Evolutionary conservation across 441 rosid genomes (phyloP), one percentile per base, ranked within the genome.

Genomic region (Croton laevigatus): DNA sequence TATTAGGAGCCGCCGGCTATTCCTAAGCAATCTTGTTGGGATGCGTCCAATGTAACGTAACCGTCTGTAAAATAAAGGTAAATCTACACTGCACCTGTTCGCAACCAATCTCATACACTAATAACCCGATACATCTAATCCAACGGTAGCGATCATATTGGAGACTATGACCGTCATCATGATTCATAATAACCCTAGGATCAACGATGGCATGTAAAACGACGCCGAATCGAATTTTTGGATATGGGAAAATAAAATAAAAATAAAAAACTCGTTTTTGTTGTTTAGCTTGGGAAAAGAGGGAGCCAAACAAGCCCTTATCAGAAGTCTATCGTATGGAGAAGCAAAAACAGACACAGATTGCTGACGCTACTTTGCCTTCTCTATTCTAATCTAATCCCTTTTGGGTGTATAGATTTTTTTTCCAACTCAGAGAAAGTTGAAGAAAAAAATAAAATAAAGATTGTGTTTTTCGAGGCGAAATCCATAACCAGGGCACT

Each of bases 291-390:
- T 23, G 17, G 75, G 77, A 46, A 65, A 80, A 49, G 72, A 68
- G 83, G 80, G 75, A 82, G 85, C 91, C 95, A 80, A 85, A 84
- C 88, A 88, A 75, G 85, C 73, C 76, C 80, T 83, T 83, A 74
- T 86, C 87, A 65, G 6, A 60, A 70, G 45, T 67, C 80, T 78
- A 79, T 84, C 80, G n/a, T 60, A 34, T n/a, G 6, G 19, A 69
- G 44, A 70, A 65, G 68, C n/a, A 27, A 3, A 40, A 48, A 36
- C 27, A 17, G 51, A 62, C 49, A 27, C 10, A 14, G n/a, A 54
- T 14, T 69, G 84, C 78, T 79, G 83, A 75, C 80, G 82, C 59
- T 55, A 62, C n/a, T 0, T 4, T 16, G 27, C 16, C 6, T 34
- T 62, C n/a, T 4, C 32, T 27, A 27, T 27, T 27, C 32, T 27